These are phyloP conservation scores for Rhodotorula taiwanensis DNA, from an alignment of 768 basidiomycete species.

Conservation along the genomic window DNA sequence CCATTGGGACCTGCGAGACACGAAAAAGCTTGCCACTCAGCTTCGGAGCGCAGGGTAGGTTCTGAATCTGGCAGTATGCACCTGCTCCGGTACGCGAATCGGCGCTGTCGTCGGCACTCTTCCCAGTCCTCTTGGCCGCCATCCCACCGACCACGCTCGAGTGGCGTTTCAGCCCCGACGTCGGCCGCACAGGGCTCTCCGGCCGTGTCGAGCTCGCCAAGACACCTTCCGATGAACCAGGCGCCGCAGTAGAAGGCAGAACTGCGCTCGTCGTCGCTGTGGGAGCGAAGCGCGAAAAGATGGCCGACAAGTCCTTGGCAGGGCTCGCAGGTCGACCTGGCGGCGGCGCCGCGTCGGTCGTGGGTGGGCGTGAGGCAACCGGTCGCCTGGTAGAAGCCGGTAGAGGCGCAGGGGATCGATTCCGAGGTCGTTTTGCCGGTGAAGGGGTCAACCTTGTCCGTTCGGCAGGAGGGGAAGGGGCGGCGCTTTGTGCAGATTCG, in stretches of 20 bases:
- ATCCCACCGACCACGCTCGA: too few species aligned
- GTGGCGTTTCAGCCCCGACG: too few species aligned
- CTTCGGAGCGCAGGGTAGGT: too few species aligned
- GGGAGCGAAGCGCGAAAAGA: constrained; percentile 26
- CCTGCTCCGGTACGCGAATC: neutral
- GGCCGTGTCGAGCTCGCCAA: neutral
- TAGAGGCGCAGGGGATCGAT: neutral
- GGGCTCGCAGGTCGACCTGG: neutral
- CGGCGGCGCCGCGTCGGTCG: neutral
- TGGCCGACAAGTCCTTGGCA: constrained; percentile 18
- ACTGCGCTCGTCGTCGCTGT: too few species aligned
- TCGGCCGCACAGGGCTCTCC: too few species aligned
- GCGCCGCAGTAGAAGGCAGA: neutral
- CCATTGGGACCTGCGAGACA: neutral
- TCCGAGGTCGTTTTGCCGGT: neutral
- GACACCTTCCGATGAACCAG: neutral
- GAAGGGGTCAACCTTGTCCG: neutral
- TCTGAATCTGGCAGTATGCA: too few species aligned
- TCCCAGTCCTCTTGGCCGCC: too few species aligned
- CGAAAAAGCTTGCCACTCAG: neutral
- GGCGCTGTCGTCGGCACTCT: neutral
- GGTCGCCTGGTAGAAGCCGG: neutral
- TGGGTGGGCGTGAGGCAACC: neutral
- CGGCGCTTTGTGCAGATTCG: neutral
- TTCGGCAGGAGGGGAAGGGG: neutral